These are phyloP conservation scores for Wickerhamiella vanderwaltii DNA, from an alignment of 805 yeast genomes.

Conservation along the genomic window DNA sequence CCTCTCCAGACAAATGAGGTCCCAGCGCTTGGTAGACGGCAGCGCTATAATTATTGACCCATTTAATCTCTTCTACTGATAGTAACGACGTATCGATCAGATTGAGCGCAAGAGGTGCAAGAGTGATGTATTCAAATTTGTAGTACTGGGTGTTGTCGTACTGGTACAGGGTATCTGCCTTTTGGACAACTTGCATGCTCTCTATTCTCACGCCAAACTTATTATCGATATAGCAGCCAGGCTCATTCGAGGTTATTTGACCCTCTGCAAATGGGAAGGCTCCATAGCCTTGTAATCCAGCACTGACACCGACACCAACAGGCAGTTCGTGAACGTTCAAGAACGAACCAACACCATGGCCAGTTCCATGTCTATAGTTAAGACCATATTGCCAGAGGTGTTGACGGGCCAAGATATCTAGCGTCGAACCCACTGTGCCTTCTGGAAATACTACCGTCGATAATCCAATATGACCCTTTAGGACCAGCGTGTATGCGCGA, in stretches of 20 bases:
- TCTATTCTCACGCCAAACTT: slow-evolving; percentile 84
- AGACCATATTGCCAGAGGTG: slow-evolving; percentile 71
- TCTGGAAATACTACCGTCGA: slow-evolving; percentile 71
- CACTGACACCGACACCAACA: slow-evolving; percentile 41
- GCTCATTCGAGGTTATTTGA: slow-evolving; percentile 77
- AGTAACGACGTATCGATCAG: slow-evolving; percentile 54
- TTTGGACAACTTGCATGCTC: slow-evolving; percentile 55
- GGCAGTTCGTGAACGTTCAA: slow-evolving; percentile 96
- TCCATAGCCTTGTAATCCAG: slow-evolving; percentile 33
- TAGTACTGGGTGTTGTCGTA: slow-evolving; percentile 47
- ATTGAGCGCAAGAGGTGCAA: slow-evolving; percentile 69
- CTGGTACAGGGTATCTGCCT: slow-evolving; percentile 31
- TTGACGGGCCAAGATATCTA: slow-evolving; percentile 77
- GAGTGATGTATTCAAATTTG: slow-evolving; percentile 72
- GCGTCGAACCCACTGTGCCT: slow-evolving; percentile 58
- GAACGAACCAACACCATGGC: slow-evolving; percentile 89
- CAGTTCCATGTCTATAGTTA: slow-evolving; percentile 89
- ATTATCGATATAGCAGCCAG: slow-evolving; percentile 84
- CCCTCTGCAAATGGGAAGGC: slow-evolving; percentile 49
- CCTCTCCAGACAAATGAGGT: slow-evolving; percentile 40
- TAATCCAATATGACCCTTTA: slow-evolving; percentile 86
- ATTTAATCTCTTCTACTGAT: slow-evolving; percentile 45
- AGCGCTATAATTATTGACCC: slow-evolving; percentile 60
- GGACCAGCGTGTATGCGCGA: slow-evolving; percentile 66
- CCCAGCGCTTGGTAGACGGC: slow-evolving; percentile 42